phyloP scores from a whole-genome alignment of 345 rosid genomes.

The Citrus medica region DNA sequence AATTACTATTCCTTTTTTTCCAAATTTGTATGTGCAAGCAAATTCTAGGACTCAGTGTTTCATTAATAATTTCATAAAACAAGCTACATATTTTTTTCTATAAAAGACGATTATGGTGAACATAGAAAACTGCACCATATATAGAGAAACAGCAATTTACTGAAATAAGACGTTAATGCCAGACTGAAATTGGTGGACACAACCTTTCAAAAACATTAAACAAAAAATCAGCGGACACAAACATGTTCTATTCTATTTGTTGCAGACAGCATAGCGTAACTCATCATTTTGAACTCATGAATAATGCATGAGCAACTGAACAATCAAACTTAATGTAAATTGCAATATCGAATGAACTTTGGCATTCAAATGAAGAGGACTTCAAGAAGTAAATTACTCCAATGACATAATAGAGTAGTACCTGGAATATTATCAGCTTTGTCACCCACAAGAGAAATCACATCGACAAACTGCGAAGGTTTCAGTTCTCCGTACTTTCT shows the following conservation, averaged over 20 bases:
- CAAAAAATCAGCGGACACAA: not conserved
- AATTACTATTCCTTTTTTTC: not conserved
- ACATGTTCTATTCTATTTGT: not conserved
- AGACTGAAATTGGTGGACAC: not conserved
- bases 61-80: not conserved
- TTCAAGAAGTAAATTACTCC: not conserved
- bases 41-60: not conserved
- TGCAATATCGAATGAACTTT: not conserved
- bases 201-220: not conserved
- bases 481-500: conserved; percentile 62
- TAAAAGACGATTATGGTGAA: not conserved
- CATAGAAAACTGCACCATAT: not conserved
- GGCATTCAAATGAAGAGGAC: not conserved
- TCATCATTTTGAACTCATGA: not conserved
- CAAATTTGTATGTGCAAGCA: not conserved
- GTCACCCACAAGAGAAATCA: conserved; percentile 83
- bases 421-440: conserved; percentile 90
- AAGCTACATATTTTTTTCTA: not conserved
- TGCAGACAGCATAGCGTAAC: not conserved
- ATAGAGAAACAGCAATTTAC: not conserved
- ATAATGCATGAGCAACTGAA: not conserved
- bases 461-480: conserved; percentile 89
- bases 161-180: not conserved
- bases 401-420: conserved; percentile 10
- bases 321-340: not conserved